A percentile compares a stretch with the other conserved stretches of the same genome.
These are phyloP conservation scores for Colletotrichum noveboracense DNA, from an alignment of 2,329 filamentous ascomycete genomes.

Conservation along the genomic window DNA sequence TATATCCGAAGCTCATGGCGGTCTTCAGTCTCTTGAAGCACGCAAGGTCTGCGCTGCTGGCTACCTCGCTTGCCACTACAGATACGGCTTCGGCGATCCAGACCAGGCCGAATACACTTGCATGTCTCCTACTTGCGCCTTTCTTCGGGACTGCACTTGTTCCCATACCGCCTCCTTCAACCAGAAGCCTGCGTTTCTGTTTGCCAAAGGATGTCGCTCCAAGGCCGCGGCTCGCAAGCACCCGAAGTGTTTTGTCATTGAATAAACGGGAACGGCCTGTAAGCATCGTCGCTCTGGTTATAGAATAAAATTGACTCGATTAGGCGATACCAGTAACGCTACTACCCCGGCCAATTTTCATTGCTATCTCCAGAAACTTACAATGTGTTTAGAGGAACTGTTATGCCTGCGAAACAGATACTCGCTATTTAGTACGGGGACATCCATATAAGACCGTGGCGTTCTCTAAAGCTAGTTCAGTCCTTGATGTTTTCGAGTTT, in stretches of 20 bases:
- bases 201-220: neutral
- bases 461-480: too few relatives aligned
- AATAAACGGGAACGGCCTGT: accelerated
- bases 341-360: neutral
- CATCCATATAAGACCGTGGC: too few relatives aligned
- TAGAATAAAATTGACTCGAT: neutral
- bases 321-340: accelerated
- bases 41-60: neutral
- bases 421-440: too few relatives aligned
- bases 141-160: neutral
- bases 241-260: accelerated
- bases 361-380: too few relatives aligned
- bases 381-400: too few relatives aligned
- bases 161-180: neutral
- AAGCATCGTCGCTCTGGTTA: neutral
- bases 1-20: accelerated
- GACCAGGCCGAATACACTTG: neutral
- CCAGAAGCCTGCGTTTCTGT: neutral
- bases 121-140: neutral
- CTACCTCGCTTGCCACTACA: neutral
- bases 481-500: accelerated
- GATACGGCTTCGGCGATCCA: neutral
- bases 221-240: neutral
- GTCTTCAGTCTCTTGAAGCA: neutral
- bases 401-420: neutral